Percentiles rank a stretch among this genome's conserved stretches.
Conservation (phyloP, 140 eudicot genomes). For the Anethum foeniculum region DNA sequence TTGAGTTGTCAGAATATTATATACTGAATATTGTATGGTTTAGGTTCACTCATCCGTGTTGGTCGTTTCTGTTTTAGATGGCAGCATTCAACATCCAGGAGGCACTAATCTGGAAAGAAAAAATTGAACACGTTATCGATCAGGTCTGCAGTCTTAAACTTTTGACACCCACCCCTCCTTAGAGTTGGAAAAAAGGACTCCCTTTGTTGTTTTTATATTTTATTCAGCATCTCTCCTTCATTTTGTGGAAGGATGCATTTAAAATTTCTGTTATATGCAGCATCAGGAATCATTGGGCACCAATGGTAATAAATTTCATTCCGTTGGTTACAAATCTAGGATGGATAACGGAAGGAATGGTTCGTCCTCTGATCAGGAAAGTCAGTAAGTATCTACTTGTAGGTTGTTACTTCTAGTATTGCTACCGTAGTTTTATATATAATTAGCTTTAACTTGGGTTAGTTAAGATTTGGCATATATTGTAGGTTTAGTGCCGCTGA, state of each 20-base stretch:
- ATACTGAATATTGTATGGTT: not conserved
- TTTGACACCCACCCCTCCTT: not conserved
- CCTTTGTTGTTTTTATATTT: not conserved
- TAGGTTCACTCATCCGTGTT: slow-evolving; percentile 7
- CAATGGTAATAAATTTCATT: slow-evolving; percentile 66
- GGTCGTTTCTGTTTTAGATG: slow-evolving; percentile 55
- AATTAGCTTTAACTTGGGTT: not conserved
- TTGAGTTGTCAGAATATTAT: not conserved
- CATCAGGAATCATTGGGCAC: slow-evolving; percentile 88
- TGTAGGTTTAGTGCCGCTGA: slow-evolving; percentile 86
- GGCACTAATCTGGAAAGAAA: slow-evolving; percentile 96
- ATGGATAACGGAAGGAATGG: slow-evolving; percentile 69
- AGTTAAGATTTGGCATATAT: not conserved
- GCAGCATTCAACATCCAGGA: slow-evolving; percentile 99
- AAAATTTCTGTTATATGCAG: slow-evolving; percentile 37
- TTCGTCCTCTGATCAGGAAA: slow-evolving; percentile 94
- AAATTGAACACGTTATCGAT: slow-evolving; percentile 92
- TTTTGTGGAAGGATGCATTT: slow-evolving; percentile 2
- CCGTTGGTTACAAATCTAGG: slow-evolving; percentile 85
- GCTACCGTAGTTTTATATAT: not conserved
- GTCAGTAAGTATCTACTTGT: slow-evolving; percentile 69
- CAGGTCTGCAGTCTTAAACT: slow-evolving; percentile 42
- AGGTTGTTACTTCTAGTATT: not conserved
- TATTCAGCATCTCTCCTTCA: slow-evolving; percentile 2
- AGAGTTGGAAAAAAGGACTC: not conserved